Percentiles rank a stretch among this genome's conserved stretches.
These are phyloP conservation scores for Acorus gramineus DNA, from an alignment of 106 monocot genomes.

Conservation along the genomic window DNA sequence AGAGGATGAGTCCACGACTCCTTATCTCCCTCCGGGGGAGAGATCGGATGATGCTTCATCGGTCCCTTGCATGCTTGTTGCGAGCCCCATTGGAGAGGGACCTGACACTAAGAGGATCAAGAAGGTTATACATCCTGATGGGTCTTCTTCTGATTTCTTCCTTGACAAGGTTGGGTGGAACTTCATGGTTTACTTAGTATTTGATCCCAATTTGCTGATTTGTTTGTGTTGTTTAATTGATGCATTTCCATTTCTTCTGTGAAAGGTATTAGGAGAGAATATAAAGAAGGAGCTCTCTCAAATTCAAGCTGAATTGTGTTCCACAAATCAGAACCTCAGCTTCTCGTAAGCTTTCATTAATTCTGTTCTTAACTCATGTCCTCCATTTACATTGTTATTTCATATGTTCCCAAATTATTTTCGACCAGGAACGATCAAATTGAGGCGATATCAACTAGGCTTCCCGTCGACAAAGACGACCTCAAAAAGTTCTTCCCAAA, in stretches of 20 bases:
- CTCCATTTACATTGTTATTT: background rate
- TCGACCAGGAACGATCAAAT: slow-evolving; percentile 42
- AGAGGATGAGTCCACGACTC: slow-evolving; percentile 24
- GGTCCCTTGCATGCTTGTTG: slow-evolving; percentile 16
- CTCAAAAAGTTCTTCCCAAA: slow-evolving; percentile 49
- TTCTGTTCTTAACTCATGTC: background rate
- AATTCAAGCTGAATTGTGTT: slow-evolving; percentile 39
- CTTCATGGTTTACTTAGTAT: background rate
- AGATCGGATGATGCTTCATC: slow-evolving; percentile 14
- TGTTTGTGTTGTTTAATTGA: background rate
- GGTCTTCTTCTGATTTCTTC: slow-evolving; percentile 45
- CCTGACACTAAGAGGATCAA: slow-evolving; percentile 54
- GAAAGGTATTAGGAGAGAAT: slow-evolving; percentile 53
- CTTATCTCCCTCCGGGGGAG: slow-evolving; percentile 17
- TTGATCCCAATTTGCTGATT: background rate
- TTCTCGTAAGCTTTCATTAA: slow-evolving; percentile 30
- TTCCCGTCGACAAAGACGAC: slow-evolving; percentile 41
- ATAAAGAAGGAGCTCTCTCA: slow-evolving; percentile 71
- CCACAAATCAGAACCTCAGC: slow-evolving; percentile 26
- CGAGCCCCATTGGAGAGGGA: slow-evolving; percentile 35
- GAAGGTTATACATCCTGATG: slow-evolving; percentile 41
- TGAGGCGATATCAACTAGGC: slow-evolving; percentile 47
- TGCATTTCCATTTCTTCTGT: background rate
- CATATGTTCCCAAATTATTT: background rate
- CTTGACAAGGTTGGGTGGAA: slow-evolving; percentile 49